Evolutionary conservation across 164 flowering plant species (phyloP), one percentile per base, ranked within the genome.

Genomic region (Liquidambar formosana): DNA sequence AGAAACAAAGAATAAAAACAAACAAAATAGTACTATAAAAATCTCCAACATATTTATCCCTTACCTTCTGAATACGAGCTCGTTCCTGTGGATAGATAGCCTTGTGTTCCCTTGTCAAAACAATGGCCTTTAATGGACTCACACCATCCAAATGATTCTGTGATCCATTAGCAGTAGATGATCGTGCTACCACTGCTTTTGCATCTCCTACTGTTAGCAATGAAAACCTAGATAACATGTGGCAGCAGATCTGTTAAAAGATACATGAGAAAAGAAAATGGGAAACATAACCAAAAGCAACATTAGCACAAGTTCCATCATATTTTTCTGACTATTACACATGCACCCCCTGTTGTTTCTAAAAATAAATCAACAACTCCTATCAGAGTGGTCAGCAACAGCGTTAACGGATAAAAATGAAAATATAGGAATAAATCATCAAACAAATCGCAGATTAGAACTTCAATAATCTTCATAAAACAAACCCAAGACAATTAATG

Each of bases 151-250:
- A 71, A 19, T 41, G 46, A 66, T 68, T 80, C 56, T 81, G 61
- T 12, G 64, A 73, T 73, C 70, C 84, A 77, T 87, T 85, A 33
- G 71, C 66, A 21, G 67, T 45, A 59, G 82, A 69, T 61, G 86
- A 89, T 48, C 95, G 78, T 53, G 95, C 95, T 49, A 91, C 76
- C 58, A 93, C 94, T 52, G 95, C 98, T 76, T 93, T 93, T 65
- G 98, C 95, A 84, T 93, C 98, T 51, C 98, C 98, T 74, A 91
- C n/a, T 76, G 64, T 93, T 93, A 49, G 98, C 98, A 75, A 93
- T 81, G 65, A 93, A 89, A 70, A 88, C 96, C 98, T 91, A 73
- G 10, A 70, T 49, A 64, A 64, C 26, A 41, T n/a, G 43, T 43
- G 38, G 56, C 22, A 62, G 22, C 5, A 51, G 5, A 60, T 60